Evolutionary conservation across 2,329 filamentous ascomycete genomes (phyloP).

Genomic region (Cercospora sp.): DNA sequence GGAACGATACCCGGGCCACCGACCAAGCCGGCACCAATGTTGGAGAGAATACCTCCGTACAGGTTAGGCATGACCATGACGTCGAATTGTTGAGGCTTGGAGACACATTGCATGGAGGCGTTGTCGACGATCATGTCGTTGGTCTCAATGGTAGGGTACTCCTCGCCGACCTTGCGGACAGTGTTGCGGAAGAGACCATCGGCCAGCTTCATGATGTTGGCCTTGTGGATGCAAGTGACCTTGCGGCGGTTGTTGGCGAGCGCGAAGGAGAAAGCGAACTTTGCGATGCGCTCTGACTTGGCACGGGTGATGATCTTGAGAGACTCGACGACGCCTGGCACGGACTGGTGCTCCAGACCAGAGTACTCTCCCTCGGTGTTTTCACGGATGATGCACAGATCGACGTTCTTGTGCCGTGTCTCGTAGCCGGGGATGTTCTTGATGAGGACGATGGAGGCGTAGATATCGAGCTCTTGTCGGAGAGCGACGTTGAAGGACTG

Average conservation of each 20-base stretch:
- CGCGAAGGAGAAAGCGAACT: constrained; percentile 97
- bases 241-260: constrained; percentile 99
- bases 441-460: constrained; percentile 94
- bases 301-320: constrained; percentile 99
- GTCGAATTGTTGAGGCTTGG: constrained; percentile 94
- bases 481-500: constrained; percentile 99
- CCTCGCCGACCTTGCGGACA: constrained; percentile 88
- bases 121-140: constrained; percentile 99
- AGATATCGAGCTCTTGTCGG: constrained; percentile 98
- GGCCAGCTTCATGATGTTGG: constrained; percentile 99
- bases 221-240: constrained; percentile 99
- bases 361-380: constrained; percentile 99
- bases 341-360: constrained; percentile 96
- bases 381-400: constrained; percentile 99
- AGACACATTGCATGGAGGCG: constrained; percentile 98
- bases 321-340: constrained; percentile 93
- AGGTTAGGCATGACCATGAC: constrained; percentile 99
- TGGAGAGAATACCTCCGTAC: constrained; percentile 98
- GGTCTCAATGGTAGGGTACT: constrained; percentile 91
- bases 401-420: constrained; percentile 95
- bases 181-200: constrained; percentile 98
- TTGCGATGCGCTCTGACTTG: constrained; percentile 98
- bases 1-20: constrained; percentile 96
- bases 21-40: constrained; percentile 95
- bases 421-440: constrained; percentile 99